Evolutionary conservation across 176 grass and related monocot genomes (phyloP), one percentile per base, ranked within the genome.

Genomic region (Bothriochloa decipiens): DNA sequence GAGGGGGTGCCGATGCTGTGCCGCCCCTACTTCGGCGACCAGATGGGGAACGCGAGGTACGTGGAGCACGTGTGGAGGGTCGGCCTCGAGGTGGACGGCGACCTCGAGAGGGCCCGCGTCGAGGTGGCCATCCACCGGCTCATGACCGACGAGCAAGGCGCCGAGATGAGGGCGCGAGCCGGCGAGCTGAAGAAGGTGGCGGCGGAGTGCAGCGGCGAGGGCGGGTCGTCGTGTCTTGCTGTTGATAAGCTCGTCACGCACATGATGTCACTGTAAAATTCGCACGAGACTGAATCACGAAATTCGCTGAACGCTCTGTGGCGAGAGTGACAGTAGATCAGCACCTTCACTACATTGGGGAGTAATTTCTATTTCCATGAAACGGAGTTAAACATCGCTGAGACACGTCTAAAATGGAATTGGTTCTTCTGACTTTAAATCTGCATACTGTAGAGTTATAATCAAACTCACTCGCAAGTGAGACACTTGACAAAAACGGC

Each of bases 1-100:
- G 87, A 83, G 17, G 91, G 91, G 16, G 81, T 92, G 66, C 87
- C 91, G 29, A 89, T 92, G 91, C 81, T 92, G n/a, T 90, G 91
- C 60, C 53, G 46, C 23, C 87, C 91, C 0, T 68, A 7, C 84
- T 92, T 92, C 77, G 84, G 83, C 7, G 91, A 92, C 77, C 91
- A 92, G 84, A 86, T 77, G 80, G 87, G 87, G 11, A 92, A 92
- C 65, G 47, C 87, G 1, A 87, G 91, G 91, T 92, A 87, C 72
- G 91, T 90, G 57, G 76, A 80, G 60, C 50, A 86, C 41, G 84
- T 77, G 5, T 92, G 90, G 90, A 81, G 16, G 43, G 84, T 89
- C 13, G 91, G 87, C 0, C 41, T 89, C 17, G 81, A 79, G 70
- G 29, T 87, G 37, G 65, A 23, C 35, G 87, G 81, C 45, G 65